Percentiles rank a stretch among this genome's conserved stretches.
Conservation (phyloP, 2,329 filamentous ascomycete genomes). For the Fusarium fujikuroi region DNA sequence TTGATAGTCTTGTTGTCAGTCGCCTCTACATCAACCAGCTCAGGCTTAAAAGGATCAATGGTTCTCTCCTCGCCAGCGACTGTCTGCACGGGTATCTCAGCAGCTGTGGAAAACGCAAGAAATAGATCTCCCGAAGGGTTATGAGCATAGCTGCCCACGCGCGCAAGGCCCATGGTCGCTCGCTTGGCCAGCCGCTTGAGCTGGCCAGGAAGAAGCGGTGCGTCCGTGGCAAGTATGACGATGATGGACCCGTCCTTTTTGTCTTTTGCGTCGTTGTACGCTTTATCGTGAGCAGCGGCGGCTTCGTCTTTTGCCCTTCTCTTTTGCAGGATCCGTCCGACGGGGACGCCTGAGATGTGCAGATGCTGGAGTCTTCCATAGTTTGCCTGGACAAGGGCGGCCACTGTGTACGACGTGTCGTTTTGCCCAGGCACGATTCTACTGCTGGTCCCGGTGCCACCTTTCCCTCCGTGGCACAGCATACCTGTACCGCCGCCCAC, state of each 20-base stretch:
- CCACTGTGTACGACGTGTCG: not conserved
- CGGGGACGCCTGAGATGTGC: not conserved
- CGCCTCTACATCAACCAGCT: fast-evolving
- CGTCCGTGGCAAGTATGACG: not conserved
- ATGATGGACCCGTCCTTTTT: not conserved
- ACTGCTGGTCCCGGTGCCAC: not conserved
- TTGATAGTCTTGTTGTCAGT: not conserved
- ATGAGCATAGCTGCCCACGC: not conserved
- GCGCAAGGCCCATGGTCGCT: not conserved
- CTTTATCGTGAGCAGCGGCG: not conserved
- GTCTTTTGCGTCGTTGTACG: not conserved
- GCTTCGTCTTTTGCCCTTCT: not conserved
- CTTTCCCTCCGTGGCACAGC: not conserved
- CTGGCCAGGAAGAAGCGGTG: not conserved
- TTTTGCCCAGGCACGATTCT: not conserved
- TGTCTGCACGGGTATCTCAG: not conserved
- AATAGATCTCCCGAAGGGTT: not conserved
- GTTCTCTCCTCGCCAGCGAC: not conserved
- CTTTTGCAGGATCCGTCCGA: not conserved
- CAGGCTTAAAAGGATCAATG: not conserved
- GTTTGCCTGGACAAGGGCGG: not conserved
- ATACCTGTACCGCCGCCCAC: not conserved
- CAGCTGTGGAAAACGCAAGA: not conserved
- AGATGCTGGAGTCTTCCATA: not conserved
- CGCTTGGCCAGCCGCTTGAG: not conserved